Evolutionary conservation across 164 flowering plant genomes (phyloP), one percentile per base, ranked within the genome.

Genomic region (Paratinospora sagittata): DNA sequence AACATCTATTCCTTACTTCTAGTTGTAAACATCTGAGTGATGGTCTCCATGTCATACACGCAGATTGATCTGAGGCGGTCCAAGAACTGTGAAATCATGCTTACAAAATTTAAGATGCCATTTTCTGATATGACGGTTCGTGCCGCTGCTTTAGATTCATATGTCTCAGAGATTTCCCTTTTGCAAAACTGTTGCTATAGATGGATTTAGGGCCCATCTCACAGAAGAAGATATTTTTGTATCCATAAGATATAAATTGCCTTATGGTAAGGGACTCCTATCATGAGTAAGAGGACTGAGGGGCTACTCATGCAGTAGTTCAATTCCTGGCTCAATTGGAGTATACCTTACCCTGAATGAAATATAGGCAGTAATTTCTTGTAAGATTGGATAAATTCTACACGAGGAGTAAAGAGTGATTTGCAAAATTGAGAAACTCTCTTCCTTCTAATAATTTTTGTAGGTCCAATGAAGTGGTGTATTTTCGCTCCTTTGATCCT

Each of bases 91-190:
- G 97, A 92, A 80, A 92, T 92, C 61, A 92, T 90, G 97, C 96
- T 92, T 75, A 87, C 97, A 41, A 92, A 92, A 78, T 90, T 92
- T 71, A 92, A 92, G 87, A 89, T 92, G 91, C 92, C 93, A 26
- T 85, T 90, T 63, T 71, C 90, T 72, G 97, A 92, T 77, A 84
- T 92, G 89, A 86, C 89, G 97, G 97, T 92, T 83, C 80, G 89
- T 37, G 76, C 10, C 34, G 13, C 45, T 65, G 63, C 30, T 39
- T 41, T 24, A 21, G 21, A 34, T 55, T 70, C 36, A 52, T n/a
- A n/a, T 36, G 67, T 24, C 55, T 27, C 11, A 23, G 39, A 30
- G 21, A 36, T 27, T 62, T 49, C 16, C 33, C 10, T 24, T 47
- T 30, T 41, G 24, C 12, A 21, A 63, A 30, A 63, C n/a, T 27